Percentiles rank a stretch among this genome's conserved stretches.
phyloP scores from a whole-genome alignment of 2,329 filamentous ascomycete species.

The Pyricularia pennisetigena region DNA sequence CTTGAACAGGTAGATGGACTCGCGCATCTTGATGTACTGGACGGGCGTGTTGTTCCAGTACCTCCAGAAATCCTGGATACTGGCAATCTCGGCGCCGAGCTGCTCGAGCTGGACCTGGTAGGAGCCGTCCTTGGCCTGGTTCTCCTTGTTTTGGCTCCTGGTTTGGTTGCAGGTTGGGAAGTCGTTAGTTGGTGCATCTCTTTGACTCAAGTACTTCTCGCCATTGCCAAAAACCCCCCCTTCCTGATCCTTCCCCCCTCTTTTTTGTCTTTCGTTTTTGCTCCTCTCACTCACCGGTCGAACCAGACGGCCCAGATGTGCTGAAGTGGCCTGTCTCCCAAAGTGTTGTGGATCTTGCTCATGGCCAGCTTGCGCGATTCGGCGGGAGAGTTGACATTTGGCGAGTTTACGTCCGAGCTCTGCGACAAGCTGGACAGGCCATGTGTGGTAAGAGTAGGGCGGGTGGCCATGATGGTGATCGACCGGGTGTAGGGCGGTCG shows the following conservation, averaged over 20 bases:
- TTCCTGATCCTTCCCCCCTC: no score
- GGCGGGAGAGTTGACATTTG: conserved; percentile 56
- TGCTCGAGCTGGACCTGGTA: conserved; percentile 51
- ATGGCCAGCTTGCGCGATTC: conserved; percentile 69
- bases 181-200: neutral
- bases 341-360: conserved; percentile 70
- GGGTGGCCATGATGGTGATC: conserved; percentile 36
- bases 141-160: conserved; percentile 33
- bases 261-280: no score
- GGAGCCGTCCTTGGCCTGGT: conserved; percentile 26
- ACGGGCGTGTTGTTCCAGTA: conserved; percentile 76
- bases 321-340: conserved; percentile 64
- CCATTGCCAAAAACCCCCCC: neutral
- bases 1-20: conserved; percentile 74
- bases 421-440: conserved; percentile 54
- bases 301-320: conserved; percentile 72
- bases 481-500: neutral
- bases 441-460: conserved; percentile 50
- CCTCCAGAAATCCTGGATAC: conserved; percentile 76
- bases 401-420: conserved; percentile 47
- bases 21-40: conserved; percentile 64
- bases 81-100: conserved; percentile 59
- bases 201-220: neutral
- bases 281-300: conserved; percentile 35
- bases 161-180: neutral